Evolutionary conservation across 371 early-diverging fungal genomes (phyloP).

Genomic region (Mucor indicus): DNA sequence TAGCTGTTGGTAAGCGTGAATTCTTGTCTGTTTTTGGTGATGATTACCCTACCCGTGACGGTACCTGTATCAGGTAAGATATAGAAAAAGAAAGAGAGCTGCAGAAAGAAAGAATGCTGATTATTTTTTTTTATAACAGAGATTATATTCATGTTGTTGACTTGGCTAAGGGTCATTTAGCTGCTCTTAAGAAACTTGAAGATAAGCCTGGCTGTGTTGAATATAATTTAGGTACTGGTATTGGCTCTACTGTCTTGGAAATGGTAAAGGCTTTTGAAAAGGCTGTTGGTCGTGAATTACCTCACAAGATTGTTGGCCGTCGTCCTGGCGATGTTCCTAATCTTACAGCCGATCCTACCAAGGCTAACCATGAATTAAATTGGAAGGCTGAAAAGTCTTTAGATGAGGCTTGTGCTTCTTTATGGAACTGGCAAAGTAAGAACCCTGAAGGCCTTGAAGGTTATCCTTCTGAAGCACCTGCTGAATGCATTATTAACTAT

Average conservation of each 20-base stretch:
- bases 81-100: neutral
- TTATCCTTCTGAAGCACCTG: constrained; percentile 40
- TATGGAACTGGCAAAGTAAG: constrained; percentile 82
- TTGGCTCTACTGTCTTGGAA: constrained; percentile 84
- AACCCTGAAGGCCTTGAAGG: constrained; percentile 66
- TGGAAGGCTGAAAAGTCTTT: constrained; percentile 70
- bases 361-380: constrained; percentile 66
- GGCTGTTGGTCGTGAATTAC: constrained; percentile 65
- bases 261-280: constrained; percentile 79
- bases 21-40: constrained; percentile 77
- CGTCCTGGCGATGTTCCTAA: constrained; percentile 87
- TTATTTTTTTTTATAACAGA: constrained; percentile 18
- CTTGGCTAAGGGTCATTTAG: constrained; percentile 82
- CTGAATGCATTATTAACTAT: constrained; percentile 30
- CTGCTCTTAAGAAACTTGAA: constrained; percentile 70
- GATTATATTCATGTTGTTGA: constrained; percentile 93
- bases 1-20: constrained; percentile 73
- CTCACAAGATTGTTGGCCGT: constrained; percentile 61
- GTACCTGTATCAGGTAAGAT: constrained; percentile 76
- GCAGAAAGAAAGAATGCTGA: no score
- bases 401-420: constrained; percentile 76
- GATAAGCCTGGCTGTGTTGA: constrained; percentile 55
- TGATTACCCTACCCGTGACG: constrained; percentile 87
- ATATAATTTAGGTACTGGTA: constrained; percentile 89
- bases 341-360: constrained; percentile 73